A percentile compares a stretch with the other conserved stretches of the same genome.
Evolutionary conservation across 768 basidiomycete species (phyloP).

Genomic region (Leccinellum albellum): DNA sequence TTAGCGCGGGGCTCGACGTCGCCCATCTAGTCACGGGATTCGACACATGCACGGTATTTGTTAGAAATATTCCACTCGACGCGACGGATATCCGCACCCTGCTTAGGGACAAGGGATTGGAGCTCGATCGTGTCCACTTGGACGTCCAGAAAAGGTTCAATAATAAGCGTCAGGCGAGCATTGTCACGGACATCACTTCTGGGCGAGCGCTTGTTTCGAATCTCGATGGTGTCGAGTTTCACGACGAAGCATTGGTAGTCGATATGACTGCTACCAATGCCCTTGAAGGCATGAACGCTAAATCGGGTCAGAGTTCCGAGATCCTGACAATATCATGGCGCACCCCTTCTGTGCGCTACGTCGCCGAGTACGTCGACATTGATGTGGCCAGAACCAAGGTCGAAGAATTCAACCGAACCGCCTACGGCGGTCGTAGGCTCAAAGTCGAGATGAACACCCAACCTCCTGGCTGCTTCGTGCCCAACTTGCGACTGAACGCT

Average conservation of each 20-base stretch:
- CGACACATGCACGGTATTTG: slow-evolving; percentile 46
- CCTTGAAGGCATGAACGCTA: slow-evolving; percentile 41
- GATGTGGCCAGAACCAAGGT: slow-evolving; percentile 29
- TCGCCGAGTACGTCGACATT: slow-evolving; percentile 39
- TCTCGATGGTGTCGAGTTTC: slow-evolving; percentile 49
- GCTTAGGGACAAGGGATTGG: slow-evolving; percentile 42
- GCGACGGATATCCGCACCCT: slow-evolving; percentile 38
- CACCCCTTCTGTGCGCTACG: slow-evolving; percentile 41
- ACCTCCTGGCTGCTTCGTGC: slow-evolving; percentile 30
- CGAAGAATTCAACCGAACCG: slow-evolving; percentile 33
- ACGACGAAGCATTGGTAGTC: slow-evolving; percentile 39
- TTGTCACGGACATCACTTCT: slow-evolving; percentile 41
- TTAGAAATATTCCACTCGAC: slow-evolving; percentile 44
- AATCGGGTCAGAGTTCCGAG: slow-evolving; percentile 30
- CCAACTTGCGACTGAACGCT: slow-evolving; percentile 29
- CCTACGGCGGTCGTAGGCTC: slow-evolving; percentile 42
- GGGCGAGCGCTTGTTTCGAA: slow-evolving; percentile 40
- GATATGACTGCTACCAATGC: slow-evolving; percentile 39
- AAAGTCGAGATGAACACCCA: slow-evolving; percentile 42
- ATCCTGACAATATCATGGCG: slow-evolving; percentile 51
- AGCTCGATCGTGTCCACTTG: slow-evolving; percentile 32
- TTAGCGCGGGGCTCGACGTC: slow-evolving; percentile 46
- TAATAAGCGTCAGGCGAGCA: slow-evolving; percentile 36
- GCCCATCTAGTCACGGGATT: slow-evolving; percentile 45
- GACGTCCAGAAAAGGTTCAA: slow-evolving; percentile 29